Conservation (phyloP, 1,284 basidiomycete species). For the Xerocomus nothofagi region DNA sequence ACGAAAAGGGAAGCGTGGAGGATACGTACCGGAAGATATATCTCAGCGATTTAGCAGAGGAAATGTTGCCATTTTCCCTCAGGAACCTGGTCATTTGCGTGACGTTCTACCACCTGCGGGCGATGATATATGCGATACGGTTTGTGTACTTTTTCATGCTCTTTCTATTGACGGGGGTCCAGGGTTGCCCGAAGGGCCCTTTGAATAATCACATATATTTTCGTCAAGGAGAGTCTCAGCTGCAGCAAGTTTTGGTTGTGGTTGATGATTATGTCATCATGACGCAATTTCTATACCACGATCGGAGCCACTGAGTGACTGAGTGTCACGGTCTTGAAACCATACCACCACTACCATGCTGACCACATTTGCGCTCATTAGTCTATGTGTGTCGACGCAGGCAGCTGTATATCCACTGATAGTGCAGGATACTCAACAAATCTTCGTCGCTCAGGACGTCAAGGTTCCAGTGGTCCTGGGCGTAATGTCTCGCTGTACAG, state of each 20-base stretch:
- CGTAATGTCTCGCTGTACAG: slow-evolving; percentile 79
- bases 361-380: slow-evolving; percentile 19
- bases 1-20: too few relatives aligned
- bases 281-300: slow-evolving; percentile 22
- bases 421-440: slow-evolving; percentile 30
- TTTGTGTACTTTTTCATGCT: too few relatives aligned
- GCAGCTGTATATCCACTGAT: slow-evolving; percentile 23
- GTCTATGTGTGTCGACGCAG: slow-evolving; percentile 14
- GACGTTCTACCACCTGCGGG: too few relatives aligned
- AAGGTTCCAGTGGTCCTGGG: slow-evolving; percentile 63
- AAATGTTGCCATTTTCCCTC: too few relatives aligned
- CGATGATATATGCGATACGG: too few relatives aligned
- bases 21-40: too few relatives aligned
- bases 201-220: slow-evolving; percentile 13
- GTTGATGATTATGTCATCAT: slow-evolving; percentile 28
- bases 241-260: slow-evolving; percentile 1
- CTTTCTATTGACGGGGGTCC: too few relatives aligned
- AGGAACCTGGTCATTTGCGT: too few relatives aligned
- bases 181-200: too few relatives aligned
- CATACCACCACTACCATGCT: slow-evolving; percentile 29
- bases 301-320: too few relatives aligned
- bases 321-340: slow-evolving; percentile 9
- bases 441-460: slow-evolving; percentile 31
- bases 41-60: too few relatives aligned
- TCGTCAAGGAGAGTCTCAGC: slow-evolving; percentile 6